Conservation (phyloP, 2,329 filamentous ascomycete genomes). For the Colletotrichum phormii region DNA sequence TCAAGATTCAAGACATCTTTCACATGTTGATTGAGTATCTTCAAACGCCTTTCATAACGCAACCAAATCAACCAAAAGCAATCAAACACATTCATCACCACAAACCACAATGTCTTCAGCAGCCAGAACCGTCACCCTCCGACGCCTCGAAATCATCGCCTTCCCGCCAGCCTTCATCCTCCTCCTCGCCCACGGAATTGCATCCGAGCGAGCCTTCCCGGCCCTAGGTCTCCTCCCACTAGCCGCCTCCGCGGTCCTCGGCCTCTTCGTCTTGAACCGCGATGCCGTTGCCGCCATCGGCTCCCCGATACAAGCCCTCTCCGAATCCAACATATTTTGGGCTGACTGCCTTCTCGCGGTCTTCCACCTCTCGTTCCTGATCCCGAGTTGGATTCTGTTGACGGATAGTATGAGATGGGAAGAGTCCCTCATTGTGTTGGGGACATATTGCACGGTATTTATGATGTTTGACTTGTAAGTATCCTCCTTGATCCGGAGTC, state of each 20-base stretch:
- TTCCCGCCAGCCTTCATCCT: slow-evolving; percentile 31
- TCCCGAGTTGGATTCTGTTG: slow-evolving; percentile 36
- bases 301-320: slow-evolving; percentile 36
- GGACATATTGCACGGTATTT: slow-evolving; percentile 38
- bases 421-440: slow-evolving; percentile 29
- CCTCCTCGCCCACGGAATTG: slow-evolving; percentile 28
- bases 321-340: slow-evolving; percentile 35
- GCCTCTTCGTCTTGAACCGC: slow-evolving; percentile 32
- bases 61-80: not conserved
- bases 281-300: slow-evolving; percentile 37
- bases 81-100: not conserved
- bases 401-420: not conserved
- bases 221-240: slow-evolving; percentile 37
- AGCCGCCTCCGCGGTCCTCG: slow-evolving; percentile 34
- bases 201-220: slow-evolving; percentile 29
- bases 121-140: slow-evolving; percentile 10
- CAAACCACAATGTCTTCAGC: not conserved
- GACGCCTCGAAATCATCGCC: slow-evolving; percentile 41
- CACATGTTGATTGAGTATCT: not conserved
- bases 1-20: not conserved
- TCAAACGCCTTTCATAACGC: not conserved
- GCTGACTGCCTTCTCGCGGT: slow-evolving; percentile 30
- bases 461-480: slow-evolving; percentile 39
- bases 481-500: not conserved
- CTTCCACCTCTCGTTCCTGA: slow-evolving; percentile 33